Conservation (phyloP, 2,329 filamentous ascomycete species). For the Lasiodiplodia theobromae region DNA sequence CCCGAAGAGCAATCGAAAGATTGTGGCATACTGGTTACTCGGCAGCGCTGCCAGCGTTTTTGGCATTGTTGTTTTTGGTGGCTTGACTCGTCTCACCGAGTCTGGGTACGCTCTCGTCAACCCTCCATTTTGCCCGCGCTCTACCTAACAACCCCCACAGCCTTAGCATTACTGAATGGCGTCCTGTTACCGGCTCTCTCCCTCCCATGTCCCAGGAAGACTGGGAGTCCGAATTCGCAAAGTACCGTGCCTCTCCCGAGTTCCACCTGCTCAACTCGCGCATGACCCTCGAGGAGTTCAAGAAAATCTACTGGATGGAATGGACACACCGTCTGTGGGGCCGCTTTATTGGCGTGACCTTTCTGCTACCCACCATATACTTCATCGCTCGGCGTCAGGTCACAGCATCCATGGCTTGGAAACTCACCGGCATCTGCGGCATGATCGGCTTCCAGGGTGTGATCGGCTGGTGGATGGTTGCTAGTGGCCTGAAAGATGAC, state of each 20-base stretch:
- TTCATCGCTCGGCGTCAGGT: conserved; percentile 84
- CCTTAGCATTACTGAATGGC: conserved; percentile 98
- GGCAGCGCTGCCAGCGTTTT: conserved; percentile 93
- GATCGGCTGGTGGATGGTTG: conserved; percentile 99
- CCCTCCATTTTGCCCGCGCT: neutral
- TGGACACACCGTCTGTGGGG: conserved; percentile 97
- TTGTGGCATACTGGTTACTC: conserved; percentile 89
- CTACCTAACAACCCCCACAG: conserved; percentile 55
- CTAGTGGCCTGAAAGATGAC: conserved; percentile 93
- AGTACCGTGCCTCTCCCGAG: conserved; percentile 92
- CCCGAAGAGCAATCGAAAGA: conserved; percentile 72
- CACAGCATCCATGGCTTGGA: conserved; percentile 76
- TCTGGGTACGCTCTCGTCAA: conserved; percentile 73
- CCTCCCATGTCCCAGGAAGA: conserved; percentile 79
- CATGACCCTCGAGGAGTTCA: conserved; percentile 94
- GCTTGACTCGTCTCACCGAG: conserved; percentile 91
- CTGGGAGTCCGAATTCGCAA: conserved; percentile 92
- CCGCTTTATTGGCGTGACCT: conserved; percentile 86
- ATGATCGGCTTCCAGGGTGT: conserved; percentile 95
- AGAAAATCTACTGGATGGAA: conserved; percentile 99
- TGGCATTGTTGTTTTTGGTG: conserved; percentile 94
- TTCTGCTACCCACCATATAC: conserved; percentile 86
- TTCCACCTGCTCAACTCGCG: conserved; percentile 90
- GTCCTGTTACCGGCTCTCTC: conserved; percentile 89
- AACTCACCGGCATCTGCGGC: conserved; percentile 81